Evolutionary conservation across 2,329 filamentous ascomycete species (phyloP).

Genomic region (Endothia cerciana): DNA sequence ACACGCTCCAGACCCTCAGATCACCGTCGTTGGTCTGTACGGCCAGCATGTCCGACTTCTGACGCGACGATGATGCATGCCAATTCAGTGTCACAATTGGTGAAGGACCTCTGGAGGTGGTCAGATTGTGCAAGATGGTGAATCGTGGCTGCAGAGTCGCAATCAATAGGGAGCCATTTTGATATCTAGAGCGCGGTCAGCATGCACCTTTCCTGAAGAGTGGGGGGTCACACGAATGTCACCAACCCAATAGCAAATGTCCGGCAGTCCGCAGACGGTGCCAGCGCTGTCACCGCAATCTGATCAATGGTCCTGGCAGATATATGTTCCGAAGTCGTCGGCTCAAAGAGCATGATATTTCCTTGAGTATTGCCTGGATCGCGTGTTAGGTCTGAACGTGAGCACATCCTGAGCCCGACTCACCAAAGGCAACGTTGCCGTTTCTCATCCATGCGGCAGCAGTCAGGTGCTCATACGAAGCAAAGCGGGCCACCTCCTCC

Average conservation of each 20-base stretch:
- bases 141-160: slow-evolving; percentile 89
- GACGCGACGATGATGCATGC: slow-evolving; percentile 94
- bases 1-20: slow-evolving; percentile 92
- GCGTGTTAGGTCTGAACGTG: background rate
- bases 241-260: slow-evolving; percentile 93
- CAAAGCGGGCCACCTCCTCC: slow-evolving; percentile 87
- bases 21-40: slow-evolving; percentile 92
- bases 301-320: slow-evolving; percentile 88
- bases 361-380: slow-evolving; percentile 82
- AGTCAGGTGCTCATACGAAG: slow-evolving; percentile 83
- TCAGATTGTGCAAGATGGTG: slow-evolving; percentile 90
- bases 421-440: slow-evolving; percentile 96
- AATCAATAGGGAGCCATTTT: slow-evolving; percentile 92
- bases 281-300: slow-evolving; percentile 91
- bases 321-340: slow-evolving; percentile 88
- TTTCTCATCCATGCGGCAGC: slow-evolving; percentile 95
- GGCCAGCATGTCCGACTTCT: slow-evolving; percentile 97
- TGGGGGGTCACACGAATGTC: slow-evolving; percentile 7
- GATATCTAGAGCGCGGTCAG: slow-evolving; percentile 64
- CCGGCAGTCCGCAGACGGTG: slow-evolving; percentile 84
- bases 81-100: slow-evolving; percentile 86
- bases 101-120: slow-evolving; percentile 80
- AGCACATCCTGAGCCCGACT: slow-evolving; percentile 37
- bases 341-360: slow-evolving; percentile 93
- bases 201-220: slow-evolving; percentile 11